These are phyloP conservation scores for Phytophthora palmivora DNA, from an alignment of 352 stramenopile species.

Conservation along the genomic window DNA sequence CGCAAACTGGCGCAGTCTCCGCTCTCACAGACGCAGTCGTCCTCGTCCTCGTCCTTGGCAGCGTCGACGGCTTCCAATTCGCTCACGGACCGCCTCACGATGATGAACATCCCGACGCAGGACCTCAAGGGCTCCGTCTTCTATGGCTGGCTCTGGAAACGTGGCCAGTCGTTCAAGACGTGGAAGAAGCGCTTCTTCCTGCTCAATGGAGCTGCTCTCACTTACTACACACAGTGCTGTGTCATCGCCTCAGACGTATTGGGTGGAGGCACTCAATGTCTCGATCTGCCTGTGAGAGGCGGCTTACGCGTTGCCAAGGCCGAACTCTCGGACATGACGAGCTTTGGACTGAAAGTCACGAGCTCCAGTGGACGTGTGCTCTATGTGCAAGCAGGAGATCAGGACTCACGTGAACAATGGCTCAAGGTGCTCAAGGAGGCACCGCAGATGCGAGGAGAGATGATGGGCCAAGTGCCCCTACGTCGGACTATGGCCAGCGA, in stretches of 20 bases:
- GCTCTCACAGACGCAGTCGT: constrained; percentile 37
- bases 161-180: constrained; percentile 75
- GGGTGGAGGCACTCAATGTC: constrained; percentile 56
- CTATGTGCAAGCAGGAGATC: constrained; percentile 65
- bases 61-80: constrained; percentile 29
- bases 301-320: constrained; percentile 59
- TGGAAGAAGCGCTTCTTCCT: constrained; percentile 87
- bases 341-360: constrained; percentile 64
- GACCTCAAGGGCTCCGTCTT: constrained; percentile 64
- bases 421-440: constrained; percentile 62
- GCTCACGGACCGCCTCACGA: constrained; percentile 62
- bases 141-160: constrained; percentile 84
- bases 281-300: constrained; percentile 64
- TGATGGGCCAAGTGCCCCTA: constrained; percentile 36
- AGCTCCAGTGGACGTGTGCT: constrained; percentile 70
- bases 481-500: constrained; percentile 57
- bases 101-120: constrained; percentile 72
- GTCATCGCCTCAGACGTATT: constrained; percentile 65
- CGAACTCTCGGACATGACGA: constrained; percentile 52
- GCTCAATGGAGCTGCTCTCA: constrained; percentile 66
- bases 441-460: constrained; percentile 33
- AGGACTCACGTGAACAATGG: constrained; percentile 55
- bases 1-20: constrained; percentile 35
- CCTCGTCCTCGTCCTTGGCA: constrained; percentile 27
- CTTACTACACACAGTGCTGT: constrained; percentile 78